Base-by-base conservation (phyloP, 2,329 filamentous ascomycete genomes). In the Trichoderma gracile region DNA sequence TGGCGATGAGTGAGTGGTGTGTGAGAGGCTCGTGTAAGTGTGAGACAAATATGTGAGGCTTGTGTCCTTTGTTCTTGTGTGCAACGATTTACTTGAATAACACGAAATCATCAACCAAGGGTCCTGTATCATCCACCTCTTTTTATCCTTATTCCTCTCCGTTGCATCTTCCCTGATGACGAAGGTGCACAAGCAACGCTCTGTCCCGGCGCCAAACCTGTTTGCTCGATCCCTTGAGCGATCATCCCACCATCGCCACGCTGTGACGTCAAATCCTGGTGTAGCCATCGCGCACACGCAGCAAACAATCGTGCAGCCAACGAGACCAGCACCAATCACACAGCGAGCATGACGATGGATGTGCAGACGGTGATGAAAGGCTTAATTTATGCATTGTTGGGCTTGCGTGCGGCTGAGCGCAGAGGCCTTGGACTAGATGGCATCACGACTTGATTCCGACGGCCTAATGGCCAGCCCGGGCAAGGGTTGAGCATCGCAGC, bases 251-350 rank as follows among this genome's bases (percentile, higher is more conserved):
- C 62, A 66, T 67, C 68, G 33, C 33, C 64, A 38, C 33, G 49
- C 46, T 21, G 67, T 71, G 69, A 71, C 69, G 68, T 71, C 68
- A 69, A 66, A 57, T 46, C 38, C 21, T 50, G 14, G 30, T 38
- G 30, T 25, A 53, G 63, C 54, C 62, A 60, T 38, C 12, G 14
- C 33, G 12, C 33, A 58, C 55, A 33, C 30, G 49, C 49, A 61
- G 38, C 63, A 62, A 54, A 46, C 19, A 46, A 12, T 38, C 33
- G 49, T 38, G 25, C 53, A 38, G 59, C 59, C 40, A 54, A n/a
- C 19, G 19, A 15, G n/a, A 21, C 43, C 25, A 25, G 4, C 59
- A 38, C 33, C 59, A 62, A 62, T 61, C 63, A 61, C 3, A 7
- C 5, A 17, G 12, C 19, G 54, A 17, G 30, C 45, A 58, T 45